These are phyloP conservation scores for Gillenia trifoliata DNA, from an alignment of 306 rosid species.

Conservation along the genomic window DNA sequence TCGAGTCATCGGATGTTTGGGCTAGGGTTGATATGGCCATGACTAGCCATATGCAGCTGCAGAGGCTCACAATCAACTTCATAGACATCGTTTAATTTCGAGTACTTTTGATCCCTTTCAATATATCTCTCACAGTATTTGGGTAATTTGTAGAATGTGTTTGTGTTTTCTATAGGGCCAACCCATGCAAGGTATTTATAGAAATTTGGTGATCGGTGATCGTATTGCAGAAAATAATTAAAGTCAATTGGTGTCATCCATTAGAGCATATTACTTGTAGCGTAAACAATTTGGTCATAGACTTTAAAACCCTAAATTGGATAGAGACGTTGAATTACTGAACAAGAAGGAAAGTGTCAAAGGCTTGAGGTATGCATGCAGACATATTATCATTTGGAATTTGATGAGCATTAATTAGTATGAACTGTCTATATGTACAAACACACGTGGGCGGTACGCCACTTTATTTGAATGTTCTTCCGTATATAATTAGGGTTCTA, in stretches of 20 bases:
- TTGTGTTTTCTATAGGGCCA: slow-evolving; percentile 7
- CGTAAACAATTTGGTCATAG: not conserved
- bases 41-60: slow-evolving; percentile 18
- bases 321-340: slow-evolving; percentile 1
- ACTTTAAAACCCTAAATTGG: not conserved
- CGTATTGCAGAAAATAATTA: not conserved
- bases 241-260: not conserved
- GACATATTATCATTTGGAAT: too few relatives aligned
- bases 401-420: too few relatives aligned
- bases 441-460: not conserved
- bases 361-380: not conserved
- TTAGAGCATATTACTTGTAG: not conserved
- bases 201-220: not conserved
- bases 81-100: not conserved
- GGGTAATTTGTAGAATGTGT: not conserved
- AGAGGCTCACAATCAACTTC: slow-evolving; percentile 12
- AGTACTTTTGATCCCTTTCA: not conserved
- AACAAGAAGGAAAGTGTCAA: not conserved
- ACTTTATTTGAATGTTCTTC: not conserved
- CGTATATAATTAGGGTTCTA: not conserved
- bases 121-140: not conserved
- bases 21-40: slow-evolving; percentile 24
- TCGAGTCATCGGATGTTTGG: slow-evolving; percentile 13
- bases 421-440: too few relatives aligned
- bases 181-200: slow-evolving; percentile 22